Percentiles rank a stretch among this genome's conserved stretches.
These are phyloP conservation scores for Yamagishiella unicocca DNA, from an alignment of 139 green algal species.

Conservation along the genomic window DNA sequence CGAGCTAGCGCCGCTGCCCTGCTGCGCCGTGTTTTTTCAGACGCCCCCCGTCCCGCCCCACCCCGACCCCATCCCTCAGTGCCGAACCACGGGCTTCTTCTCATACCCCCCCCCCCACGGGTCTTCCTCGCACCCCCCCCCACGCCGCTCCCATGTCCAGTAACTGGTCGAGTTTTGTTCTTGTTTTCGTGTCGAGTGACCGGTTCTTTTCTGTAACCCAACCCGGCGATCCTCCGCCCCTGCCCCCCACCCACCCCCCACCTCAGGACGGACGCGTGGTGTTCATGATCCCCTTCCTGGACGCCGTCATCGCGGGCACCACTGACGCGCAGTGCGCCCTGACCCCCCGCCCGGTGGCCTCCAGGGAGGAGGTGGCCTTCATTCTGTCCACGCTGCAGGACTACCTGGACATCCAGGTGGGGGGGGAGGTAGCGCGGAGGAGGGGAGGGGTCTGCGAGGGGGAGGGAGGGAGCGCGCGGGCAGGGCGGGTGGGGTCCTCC, in stretches of 20 bases:
- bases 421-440: neutral
- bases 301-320: slow-evolving; percentile 93
- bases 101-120: no score
- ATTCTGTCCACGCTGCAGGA: slow-evolving; percentile 94
- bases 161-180: no score
- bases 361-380: slow-evolving; percentile 92
- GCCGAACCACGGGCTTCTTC: neutral
- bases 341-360: slow-evolving; percentile 78
- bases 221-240: neutral
- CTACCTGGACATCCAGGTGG: slow-evolving; percentile 89
- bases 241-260: neutral
- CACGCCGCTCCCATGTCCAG: no score
- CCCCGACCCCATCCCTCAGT: neutral
- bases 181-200: no score
- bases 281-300: slow-evolving; percentile 96
- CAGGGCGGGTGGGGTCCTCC: no score
- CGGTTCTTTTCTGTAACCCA: no score
- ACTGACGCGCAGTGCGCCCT: slow-evolving; percentile 74
- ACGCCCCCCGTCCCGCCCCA: neutral
- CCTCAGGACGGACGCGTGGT: slow-evolving; percentile 93
- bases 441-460: neutral
- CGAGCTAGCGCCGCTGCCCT: no score
- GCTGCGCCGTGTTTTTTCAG: no score
- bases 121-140: no score
- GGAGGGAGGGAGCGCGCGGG: neutral